A percentile compares a stretch with the other conserved stretches of the same genome.
Evolutionary conservation across 768 basidiomycete genomes (phyloP).

Genomic region (Mrakia blollopis): DNA sequence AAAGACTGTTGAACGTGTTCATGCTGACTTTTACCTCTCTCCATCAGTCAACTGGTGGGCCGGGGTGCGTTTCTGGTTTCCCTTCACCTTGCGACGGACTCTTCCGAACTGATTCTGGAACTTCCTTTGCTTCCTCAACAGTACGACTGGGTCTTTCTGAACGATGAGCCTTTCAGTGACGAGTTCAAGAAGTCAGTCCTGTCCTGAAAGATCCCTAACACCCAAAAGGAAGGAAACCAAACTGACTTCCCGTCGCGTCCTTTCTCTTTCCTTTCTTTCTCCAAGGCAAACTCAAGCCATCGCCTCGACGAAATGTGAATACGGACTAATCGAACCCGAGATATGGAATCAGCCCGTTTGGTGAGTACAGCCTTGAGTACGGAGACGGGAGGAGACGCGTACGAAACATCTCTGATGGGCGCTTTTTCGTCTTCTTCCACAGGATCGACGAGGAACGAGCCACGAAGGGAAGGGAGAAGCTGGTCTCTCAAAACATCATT

Average conservation of each 20-base stretch:
- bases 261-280: neutral
- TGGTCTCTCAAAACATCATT: slow-evolving; percentile 52
- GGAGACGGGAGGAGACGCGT: no score
- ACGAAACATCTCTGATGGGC: no score
- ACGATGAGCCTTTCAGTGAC: slow-evolving; percentile 70
- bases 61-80: neutral
- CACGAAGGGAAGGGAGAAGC: slow-evolving; percentile 52
- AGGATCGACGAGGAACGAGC: no score
- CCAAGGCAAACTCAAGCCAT: slow-evolving; percentile 47
- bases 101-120: slow-evolving; percentile 33
- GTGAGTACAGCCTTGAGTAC: slow-evolving; percentile 25
- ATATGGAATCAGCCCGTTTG: slow-evolving; percentile 71
- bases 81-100: neutral
- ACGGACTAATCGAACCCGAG: slow-evolving; percentile 57
- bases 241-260: neutral
- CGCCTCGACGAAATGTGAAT: slow-evolving; percentile 60
- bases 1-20: no score
- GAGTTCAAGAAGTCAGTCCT: slow-evolving; percentile 57
- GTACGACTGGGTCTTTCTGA: slow-evolving; percentile 80
- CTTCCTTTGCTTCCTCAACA: slow-evolving; percentile 40
- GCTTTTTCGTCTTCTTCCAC: neutral
- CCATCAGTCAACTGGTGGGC: neutral
- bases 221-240: no score
- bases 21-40: no score
- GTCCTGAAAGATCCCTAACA: no score